Percentiles rank a stretch among this genome's conserved stretches.
phyloP scores from a whole-genome alignment of 1,139 yeast genomes.

The Scheffersomyces parashehatae region DNA sequence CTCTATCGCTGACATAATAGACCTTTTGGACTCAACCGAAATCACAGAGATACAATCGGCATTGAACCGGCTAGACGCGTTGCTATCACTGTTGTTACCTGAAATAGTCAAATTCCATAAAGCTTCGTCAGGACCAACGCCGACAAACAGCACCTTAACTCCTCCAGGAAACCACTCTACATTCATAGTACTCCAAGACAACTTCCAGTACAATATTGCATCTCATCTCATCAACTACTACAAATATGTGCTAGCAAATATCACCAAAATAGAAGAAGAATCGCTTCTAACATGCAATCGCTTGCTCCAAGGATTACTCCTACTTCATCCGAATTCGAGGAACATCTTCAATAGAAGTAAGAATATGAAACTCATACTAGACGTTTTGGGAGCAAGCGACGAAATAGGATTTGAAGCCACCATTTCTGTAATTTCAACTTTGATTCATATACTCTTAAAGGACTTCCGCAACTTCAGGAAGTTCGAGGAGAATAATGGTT shows the following conservation, averaged over 20 bases:
- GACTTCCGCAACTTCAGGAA: constrained; percentile 56
- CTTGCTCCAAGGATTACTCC: constrained; percentile 60
- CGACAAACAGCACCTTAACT: constrained; percentile 6
- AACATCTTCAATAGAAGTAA: constrained; percentile 36
- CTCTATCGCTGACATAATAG: constrained; percentile 15
- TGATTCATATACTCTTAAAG: constrained; percentile 62
- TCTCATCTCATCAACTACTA: constrained; percentile 33
- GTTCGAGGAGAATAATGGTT: constrained; percentile 64
- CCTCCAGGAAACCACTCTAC: constrained; percentile 23
- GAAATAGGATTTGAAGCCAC: constrained; percentile 19
- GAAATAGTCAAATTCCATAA: constrained; percentile 20
- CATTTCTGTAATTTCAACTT: constrained; percentile 53
- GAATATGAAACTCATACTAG: constrained; percentile 36
- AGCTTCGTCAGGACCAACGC: constrained; percentile 12
- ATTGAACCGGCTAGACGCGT: constrained; percentile 15
- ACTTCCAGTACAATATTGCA: constrained; percentile 50
- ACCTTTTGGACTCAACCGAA: constrained; percentile 15
- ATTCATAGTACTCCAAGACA: constrained; percentile 53
- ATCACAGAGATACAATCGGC: constrained; percentile 13
- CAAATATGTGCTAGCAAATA: constrained; percentile 5
- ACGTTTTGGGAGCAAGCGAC: constrained; percentile 20
- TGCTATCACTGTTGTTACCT: constrained; percentile 25
- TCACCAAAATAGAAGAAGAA: not conserved
- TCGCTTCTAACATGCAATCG: constrained; percentile 34
- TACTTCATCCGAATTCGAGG: constrained; percentile 62